Evolutionary conservation across 108 stramenopile genomes (phyloP), one percentile per base, ranked within the genome.

Genomic region (Skeletonema potamos): DNA sequence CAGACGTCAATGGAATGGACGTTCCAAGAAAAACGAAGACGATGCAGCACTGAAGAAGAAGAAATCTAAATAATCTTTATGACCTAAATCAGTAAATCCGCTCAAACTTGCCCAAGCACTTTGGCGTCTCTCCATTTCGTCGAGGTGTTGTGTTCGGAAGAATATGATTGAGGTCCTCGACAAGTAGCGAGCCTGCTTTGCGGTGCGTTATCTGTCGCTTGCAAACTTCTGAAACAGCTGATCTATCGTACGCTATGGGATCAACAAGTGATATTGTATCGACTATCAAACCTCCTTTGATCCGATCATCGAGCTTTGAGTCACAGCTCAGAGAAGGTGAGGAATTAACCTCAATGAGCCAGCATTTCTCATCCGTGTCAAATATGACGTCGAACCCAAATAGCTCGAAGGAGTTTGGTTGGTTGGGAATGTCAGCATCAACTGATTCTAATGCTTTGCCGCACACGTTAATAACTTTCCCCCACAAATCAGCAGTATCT

Each of bases 271-370:
- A 71, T 46, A 85, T 63, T 4, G 77, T 76, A 56, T 85, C 84
- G 6, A 62, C 37, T 54, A 85, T 82, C 62, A 85, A 46, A 7
- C 43, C 60, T 24, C 64, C 78, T 55, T 82, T 85, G 56, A 85
- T 68, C 6, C 60, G 64, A 17, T 33, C 56, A 58, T 85, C 84
- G 17, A 82, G 60, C 6, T 44, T 2, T 4, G 77, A 72, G 30
- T 79, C 82, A 27, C 82, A 69, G 15, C 76, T 77, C 41, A 96
- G 64, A 10, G 83, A 85, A 5, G 95, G 95, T 24, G 85, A 89
- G 1, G 93, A 91, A 71, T 94, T 96, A 8, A 96, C 92, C 76
- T 96, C 95, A 4, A 96, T 84, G 28, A 96, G 83, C 95, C 95
- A 96, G 6, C 91, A 90, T 72, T 88, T 89, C 20, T 92, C 77